phyloP scores from a whole-genome alignment of 768 basidiomycete genomes.

The Termitomyces sp. region DNA sequence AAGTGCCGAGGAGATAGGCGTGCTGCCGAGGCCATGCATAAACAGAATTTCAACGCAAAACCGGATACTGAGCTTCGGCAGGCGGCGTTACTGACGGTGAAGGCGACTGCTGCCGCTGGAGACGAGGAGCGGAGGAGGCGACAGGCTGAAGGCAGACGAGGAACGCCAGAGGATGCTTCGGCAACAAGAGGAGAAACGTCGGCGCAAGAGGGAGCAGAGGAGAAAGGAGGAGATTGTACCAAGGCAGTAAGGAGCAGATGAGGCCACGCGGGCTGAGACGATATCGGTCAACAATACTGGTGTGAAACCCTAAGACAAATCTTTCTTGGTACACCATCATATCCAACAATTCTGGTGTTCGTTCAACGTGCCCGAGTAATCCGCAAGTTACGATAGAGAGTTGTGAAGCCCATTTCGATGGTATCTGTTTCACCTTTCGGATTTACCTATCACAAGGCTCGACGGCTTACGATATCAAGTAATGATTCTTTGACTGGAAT shows the following conservation, averaged over 20 bases:
- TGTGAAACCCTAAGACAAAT: not conserved
- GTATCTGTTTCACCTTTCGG: too few relatives aligned
- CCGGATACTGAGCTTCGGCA: slow-evolving; percentile 16
- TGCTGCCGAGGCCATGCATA: too few relatives aligned
- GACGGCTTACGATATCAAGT: too few relatives aligned
- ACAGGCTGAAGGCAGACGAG: slow-evolving; percentile 35
- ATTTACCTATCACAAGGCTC: too few relatives aligned
- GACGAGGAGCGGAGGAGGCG: slow-evolving; percentile 14
- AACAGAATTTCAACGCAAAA: slow-evolving; percentile 18
- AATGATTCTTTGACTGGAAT: too few relatives aligned
- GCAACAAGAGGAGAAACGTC: slow-evolving; percentile 4
- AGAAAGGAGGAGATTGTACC: slow-evolving; percentile 51
- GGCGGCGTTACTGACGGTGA: slow-evolving; percentile 19
- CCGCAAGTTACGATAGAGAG: too few relatives aligned
- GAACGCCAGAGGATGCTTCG: slow-evolving; percentile 5
- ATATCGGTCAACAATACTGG: slow-evolving; percentile 20
- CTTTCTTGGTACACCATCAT: too few relatives aligned
- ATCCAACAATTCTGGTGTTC: too few relatives aligned
- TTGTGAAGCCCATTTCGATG: too few relatives aligned
- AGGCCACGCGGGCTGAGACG: slow-evolving; percentile 37
- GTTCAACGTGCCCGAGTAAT: too few relatives aligned
- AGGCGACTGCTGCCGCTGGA: slow-evolving; percentile 13
- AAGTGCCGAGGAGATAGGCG: slow-evolving; percentile 24
- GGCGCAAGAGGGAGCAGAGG: slow-evolving; percentile 31
- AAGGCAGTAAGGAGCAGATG: slow-evolving; percentile 57